A percentile compares a stretch with the other conserved stretches of the same genome.
These are phyloP conservation scores for Hypoxylon subgilvum DNA, from an alignment of 495 filamentous ascomycete species.

Conservation along the genomic window DNA sequence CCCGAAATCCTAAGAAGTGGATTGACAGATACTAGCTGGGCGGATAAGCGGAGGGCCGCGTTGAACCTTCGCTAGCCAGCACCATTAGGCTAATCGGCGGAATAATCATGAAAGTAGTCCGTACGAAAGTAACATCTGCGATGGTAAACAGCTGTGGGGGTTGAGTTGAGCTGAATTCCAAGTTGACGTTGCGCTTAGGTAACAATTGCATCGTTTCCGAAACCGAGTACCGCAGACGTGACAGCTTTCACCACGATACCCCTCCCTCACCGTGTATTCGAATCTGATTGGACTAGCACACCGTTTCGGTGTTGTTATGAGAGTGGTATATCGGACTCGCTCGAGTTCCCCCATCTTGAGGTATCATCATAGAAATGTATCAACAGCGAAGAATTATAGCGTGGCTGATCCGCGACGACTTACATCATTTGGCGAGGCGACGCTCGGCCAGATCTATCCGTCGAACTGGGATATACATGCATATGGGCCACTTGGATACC, in stretches of 20 bases:
- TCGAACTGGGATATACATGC: too few species aligned
- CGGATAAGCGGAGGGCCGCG: slow-evolving; percentile 25
- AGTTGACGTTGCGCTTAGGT: slow-evolving; percentile 27
- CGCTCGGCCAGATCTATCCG: slow-evolving; percentile 20
- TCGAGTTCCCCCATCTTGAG: too few species aligned
- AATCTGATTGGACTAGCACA: slow-evolving; percentile 1
- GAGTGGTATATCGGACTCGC: not conserved
- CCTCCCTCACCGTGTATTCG: not conserved
- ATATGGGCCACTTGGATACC: too few species aligned
- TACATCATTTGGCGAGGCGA: slow-evolving; percentile 36
- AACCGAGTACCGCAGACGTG: too few species aligned
- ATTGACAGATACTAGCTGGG: slow-evolving; percentile 10
- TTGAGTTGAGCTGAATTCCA: too few species aligned
- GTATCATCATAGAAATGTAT: too few species aligned
- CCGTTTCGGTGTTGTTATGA: not conserved
- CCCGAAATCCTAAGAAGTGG: too few species aligned
- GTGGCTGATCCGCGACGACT: slow-evolving; percentile 17
- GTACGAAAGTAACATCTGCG: too few species aligned
- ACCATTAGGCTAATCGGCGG: too few species aligned
- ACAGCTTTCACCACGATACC: too few species aligned
- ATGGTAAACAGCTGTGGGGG: not conserved
- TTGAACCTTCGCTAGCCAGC: slow-evolving; percentile 5
- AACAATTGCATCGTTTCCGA: slow-evolving; percentile 24
- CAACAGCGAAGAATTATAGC: slow-evolving; percentile 5
- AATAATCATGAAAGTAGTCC: too few species aligned